Evolutionary conservation across 2,329 filamentous ascomycete species (phyloP).

Genomic region (Aureobasidium lini): DNA sequence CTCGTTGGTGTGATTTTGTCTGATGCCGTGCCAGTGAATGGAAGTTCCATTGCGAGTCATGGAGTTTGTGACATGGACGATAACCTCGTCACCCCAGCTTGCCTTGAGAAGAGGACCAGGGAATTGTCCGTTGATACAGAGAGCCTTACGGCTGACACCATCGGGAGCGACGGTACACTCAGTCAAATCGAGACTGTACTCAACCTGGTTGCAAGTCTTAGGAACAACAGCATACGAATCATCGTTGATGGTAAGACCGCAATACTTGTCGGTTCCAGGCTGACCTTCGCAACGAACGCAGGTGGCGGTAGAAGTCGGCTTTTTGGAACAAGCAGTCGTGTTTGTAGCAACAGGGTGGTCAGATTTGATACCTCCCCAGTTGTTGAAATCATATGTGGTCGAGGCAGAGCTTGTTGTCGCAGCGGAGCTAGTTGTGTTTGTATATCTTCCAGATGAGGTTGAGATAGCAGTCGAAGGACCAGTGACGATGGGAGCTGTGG

Average conservation of each 20-base stretch:
- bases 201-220: slow-evolving; percentile 8
- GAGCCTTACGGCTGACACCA: slow-evolving; percentile 7
- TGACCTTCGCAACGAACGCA: slow-evolving; percentile 13
- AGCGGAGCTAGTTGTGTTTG: slow-evolving; percentile 5
- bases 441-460: background rate
- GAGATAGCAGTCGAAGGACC: background rate
- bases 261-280: slow-evolving; percentile 12
- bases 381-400: background rate
- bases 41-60: slow-evolving; percentile 35
- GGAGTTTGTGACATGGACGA: slow-evolving; percentile 28
- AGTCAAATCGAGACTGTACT: slow-evolving; percentile 5
- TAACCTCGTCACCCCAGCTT: slow-evolving; percentile 29
- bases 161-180: slow-evolving; percentile 10
- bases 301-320: slow-evolving; percentile 10
- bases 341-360: slow-evolving; percentile 11
- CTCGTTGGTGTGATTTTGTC: slow-evolving; percentile 46
- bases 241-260: slow-evolving; percentile 5
- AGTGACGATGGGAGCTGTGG: slow-evolving; percentile 9
- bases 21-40: slow-evolving; percentile 45
- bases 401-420: slow-evolving; percentile 9
- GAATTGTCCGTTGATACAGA: slow-evolving; percentile 10
- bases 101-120: slow-evolving; percentile 11
- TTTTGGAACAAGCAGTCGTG: slow-evolving; percentile 2
- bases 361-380: slow-evolving; percentile 8
- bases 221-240: slow-evolving; percentile 10